These are phyloP conservation scores for Stygiomarasmius scandens DNA, from an alignment of 1,284 basidiomycete species.

Conservation along the genomic window DNA sequence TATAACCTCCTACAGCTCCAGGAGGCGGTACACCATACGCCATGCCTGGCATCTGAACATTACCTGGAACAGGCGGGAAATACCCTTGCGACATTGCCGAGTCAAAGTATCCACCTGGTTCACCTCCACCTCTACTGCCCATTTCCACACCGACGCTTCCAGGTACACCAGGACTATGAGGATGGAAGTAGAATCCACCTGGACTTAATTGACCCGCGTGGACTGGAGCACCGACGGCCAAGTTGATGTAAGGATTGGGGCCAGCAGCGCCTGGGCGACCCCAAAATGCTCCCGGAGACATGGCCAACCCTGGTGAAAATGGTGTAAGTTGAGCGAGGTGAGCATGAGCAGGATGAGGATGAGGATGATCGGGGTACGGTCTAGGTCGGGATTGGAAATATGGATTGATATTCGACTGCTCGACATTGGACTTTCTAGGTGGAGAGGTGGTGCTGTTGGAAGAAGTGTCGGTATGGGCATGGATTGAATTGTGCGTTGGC, in stretches of 20 bases:
- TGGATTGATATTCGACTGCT: constrained; percentile 3
- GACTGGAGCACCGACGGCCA: constrained; percentile 71
- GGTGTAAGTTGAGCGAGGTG: constrained; percentile 32
- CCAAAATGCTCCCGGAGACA: constrained; percentile 75
- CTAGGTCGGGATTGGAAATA: constrained; percentile 8
- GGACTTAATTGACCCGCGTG: constrained; percentile 29
- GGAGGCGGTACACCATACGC: constrained; percentile 8
- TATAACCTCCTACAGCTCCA: too few relatives aligned
- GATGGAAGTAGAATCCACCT: constrained; percentile 15
- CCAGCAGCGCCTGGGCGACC: constrained; percentile 50
- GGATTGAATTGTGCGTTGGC: constrained; percentile 13
- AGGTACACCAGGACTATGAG: constrained; percentile 20
- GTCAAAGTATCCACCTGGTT: constrained; percentile 20
- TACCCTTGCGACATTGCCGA: constrained; percentile 35
- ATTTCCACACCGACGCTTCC: constrained; percentile 16
- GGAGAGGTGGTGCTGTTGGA: neutral
- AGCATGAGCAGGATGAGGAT: neutral
- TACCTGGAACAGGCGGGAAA: constrained; percentile 43
- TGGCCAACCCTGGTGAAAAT: constrained; percentile 69
- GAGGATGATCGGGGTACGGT: neutral
- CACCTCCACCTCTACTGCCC: constrained; percentile 14
- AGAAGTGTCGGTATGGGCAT: neutral
- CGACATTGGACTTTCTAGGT: neutral
- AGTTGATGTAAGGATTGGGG: constrained; percentile 63
- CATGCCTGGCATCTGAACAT: constrained; percentile 15